Conservation (phyloP, 2,329 filamentous ascomycete genomes). For the Stagonosporopsis cucurbitacearum region DNA sequence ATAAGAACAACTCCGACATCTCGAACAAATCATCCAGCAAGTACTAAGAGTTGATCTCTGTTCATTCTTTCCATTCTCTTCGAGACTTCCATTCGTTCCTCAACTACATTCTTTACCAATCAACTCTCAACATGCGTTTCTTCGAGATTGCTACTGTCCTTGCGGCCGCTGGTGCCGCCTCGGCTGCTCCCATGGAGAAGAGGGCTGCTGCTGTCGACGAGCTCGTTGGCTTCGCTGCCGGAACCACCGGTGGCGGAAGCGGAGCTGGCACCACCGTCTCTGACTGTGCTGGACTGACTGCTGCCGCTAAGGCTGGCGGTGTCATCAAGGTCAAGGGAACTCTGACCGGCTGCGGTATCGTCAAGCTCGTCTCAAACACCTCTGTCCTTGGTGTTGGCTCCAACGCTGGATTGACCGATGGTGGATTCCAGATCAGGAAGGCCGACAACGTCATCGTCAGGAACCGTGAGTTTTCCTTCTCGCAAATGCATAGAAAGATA, state of each 20-base stretch:
- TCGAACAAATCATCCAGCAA: conserved; percentile 8
- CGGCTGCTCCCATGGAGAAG: conserved; percentile 31
- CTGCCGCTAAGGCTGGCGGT: conserved; percentile 52
- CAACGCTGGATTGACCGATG: conserved; percentile 50
- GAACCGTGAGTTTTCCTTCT: conserved; percentile 58
- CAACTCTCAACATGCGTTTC: conserved; percentile 35
- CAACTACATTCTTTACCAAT: conserved; percentile 11
- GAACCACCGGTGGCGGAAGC: conserved; percentile 63
- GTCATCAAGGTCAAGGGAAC: conserved; percentile 44
- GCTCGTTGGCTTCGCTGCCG: conserved; percentile 56
- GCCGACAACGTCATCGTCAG: conserved; percentile 67
- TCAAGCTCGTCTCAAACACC: conserved; percentile 36
- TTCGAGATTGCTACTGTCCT: conserved; percentile 33
- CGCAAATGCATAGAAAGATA: conserved; percentile 40
- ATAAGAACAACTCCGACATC: conserved; percentile 9
- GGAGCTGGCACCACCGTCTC: conserved; percentile 63
- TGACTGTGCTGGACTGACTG: conserved; percentile 57
- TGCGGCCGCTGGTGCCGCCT: conserved; percentile 35
- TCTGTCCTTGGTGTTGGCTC: conserved; percentile 51
- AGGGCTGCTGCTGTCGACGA: conserved; percentile 40
- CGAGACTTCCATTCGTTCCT: conserved; percentile 19
- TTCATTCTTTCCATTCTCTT: conserved; percentile 23
- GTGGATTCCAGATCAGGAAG: conserved; percentile 61
- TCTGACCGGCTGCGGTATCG: conserved; percentile 41
- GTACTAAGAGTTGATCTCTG: conserved; percentile 26